phyloP scores from a whole-genome alignment of 2,329 filamentous ascomycete genomes.

The Botrytis hyacinthi region DNA sequence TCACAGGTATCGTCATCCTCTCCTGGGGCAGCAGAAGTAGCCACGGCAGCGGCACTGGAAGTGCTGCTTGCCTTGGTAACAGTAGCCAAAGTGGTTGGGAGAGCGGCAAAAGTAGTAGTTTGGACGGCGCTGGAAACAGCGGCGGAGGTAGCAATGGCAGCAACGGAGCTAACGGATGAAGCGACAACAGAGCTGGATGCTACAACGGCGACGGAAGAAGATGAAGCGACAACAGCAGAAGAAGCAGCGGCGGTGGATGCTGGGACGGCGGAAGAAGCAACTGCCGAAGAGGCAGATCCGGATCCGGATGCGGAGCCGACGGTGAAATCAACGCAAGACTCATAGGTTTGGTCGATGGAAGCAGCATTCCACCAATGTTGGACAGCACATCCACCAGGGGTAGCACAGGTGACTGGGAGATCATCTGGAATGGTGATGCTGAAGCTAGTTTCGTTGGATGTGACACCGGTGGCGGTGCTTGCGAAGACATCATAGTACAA shows the following conservation, averaged over 20 bases:
- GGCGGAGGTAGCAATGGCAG: neutral
- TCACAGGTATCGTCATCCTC: conserved; percentile 14
- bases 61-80: conserved; percentile 8
- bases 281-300: neutral
- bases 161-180: neutral
- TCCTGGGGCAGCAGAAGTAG: neutral
- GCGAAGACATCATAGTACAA: conserved; percentile 52
- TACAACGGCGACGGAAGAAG: neutral
- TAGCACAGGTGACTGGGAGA: conserved; percentile 40
- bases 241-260: neutral
- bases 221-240: neutral
- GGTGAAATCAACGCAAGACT: conserved; percentile 53
- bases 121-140: neutral
- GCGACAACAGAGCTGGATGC: neutral
- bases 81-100: conserved; percentile 15
- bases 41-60: neutral
- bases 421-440: conserved; percentile 52
- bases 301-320: conserved; percentile 19
- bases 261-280: neutral
- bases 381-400: conserved; percentile 41
- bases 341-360: conserved; percentile 54
- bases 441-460: conserved; percentile 49
- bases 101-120: neutral
- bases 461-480: conserved; percentile 44
- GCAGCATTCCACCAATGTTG: conserved; percentile 55